A percentile compares a stretch with the other conserved stretches of the same genome.
These are phyloP conservation scores for Globisporangium camurandrum DNA, from an alignment of 352 stramenopile species.

Conservation along the genomic window DNA sequence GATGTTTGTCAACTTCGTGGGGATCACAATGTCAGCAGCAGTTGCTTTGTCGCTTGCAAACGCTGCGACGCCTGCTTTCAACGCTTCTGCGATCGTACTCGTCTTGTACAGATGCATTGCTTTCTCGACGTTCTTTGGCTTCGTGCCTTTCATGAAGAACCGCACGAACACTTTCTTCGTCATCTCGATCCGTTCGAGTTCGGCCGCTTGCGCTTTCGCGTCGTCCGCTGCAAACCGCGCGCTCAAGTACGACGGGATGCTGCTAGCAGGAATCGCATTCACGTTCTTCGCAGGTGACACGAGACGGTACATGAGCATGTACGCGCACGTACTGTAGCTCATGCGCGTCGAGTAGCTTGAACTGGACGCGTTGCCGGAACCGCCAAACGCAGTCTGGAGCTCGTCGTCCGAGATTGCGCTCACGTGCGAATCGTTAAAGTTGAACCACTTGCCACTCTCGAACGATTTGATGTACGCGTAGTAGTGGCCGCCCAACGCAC, in stretches of 20 bases:
- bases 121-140: slow-evolving; percentile 62
- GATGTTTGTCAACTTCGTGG: slow-evolving; percentile 46
- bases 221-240: slow-evolving; percentile 64
- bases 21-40: slow-evolving; percentile 29
- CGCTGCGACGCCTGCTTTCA: slow-evolving; percentile 32
- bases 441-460: slow-evolving; percentile 77
- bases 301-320: slow-evolving; percentile 89
- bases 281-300: slow-evolving; percentile 62
- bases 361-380: slow-evolving; percentile 29
- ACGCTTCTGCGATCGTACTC: slow-evolving; percentile 45
- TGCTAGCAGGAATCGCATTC: slow-evolving; percentile 45
- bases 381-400: slow-evolving; percentile 69
- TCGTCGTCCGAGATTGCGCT: slow-evolving; percentile 72
- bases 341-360: slow-evolving; percentile 36
- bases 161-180: slow-evolving; percentile 71
- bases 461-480: slow-evolving; percentile 92
- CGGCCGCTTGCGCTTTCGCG: slow-evolving; percentile 38
- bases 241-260: slow-evolving; percentile 60
- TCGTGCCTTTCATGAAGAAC: slow-evolving; percentile 71
- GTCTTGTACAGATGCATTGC: slow-evolving; percentile 71
- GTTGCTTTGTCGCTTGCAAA: slow-evolving; percentile 59
- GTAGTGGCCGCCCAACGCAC: slow-evolving; percentile 89
- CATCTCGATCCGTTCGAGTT: slow-evolving; percentile 63
- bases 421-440: slow-evolving; percentile 85
- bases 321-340: slow-evolving; percentile 78